phyloP scores from a whole-genome alignment of 108 stramenopile species.

The Discostella pseudostelligera region DNA sequence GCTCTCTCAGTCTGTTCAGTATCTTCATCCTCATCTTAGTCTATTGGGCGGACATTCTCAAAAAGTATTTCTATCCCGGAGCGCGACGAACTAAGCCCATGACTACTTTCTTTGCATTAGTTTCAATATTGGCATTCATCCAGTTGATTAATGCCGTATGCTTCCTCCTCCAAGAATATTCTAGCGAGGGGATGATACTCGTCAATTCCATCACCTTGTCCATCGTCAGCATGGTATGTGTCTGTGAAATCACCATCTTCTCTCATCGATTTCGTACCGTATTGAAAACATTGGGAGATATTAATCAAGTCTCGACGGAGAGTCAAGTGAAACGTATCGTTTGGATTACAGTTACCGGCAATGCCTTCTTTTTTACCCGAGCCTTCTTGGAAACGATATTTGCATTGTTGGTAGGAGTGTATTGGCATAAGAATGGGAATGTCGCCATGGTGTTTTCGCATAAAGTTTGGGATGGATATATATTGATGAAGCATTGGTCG shows the following conservation, averaged over 20 bases:
- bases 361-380: slow-evolving; percentile 91
- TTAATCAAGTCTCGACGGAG: slow-evolving; percentile 95
- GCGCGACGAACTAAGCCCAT: slow-evolving; percentile 84
- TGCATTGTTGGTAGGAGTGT: slow-evolving; percentile 62
- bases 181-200: slow-evolving; percentile 93
- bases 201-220: slow-evolving; percentile 83
- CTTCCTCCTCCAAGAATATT: slow-evolving; percentile 79
- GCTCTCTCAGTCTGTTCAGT: slow-evolving; percentile 87
- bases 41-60: slow-evolving; percentile 97
- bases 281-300: slow-evolving; percentile 89
- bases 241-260: slow-evolving; percentile 91
- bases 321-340: slow-evolving; percentile 92
- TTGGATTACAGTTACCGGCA: slow-evolving; percentile 94
- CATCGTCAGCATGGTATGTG: slow-evolving; percentile 84
- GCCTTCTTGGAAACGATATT: slow-evolving; percentile 85
- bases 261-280: slow-evolving; percentile 93
- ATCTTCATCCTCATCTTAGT: slow-evolving; percentile 96
- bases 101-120: slow-evolving; percentile 81
- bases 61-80: slow-evolving; percentile 92
- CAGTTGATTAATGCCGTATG: slow-evolving; percentile 77
- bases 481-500: slow-evolving; percentile 79
- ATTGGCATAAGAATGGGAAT: slow-evolving; percentile 78
- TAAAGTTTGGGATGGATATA: slow-evolving; percentile 86
- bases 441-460: slow-evolving; percentile 80
- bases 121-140: slow-evolving; percentile 59